Evolutionary conservation across 192 early-diverging fungal genomes (phyloP).

Genomic region (Dimargaris xerosporica): DNA sequence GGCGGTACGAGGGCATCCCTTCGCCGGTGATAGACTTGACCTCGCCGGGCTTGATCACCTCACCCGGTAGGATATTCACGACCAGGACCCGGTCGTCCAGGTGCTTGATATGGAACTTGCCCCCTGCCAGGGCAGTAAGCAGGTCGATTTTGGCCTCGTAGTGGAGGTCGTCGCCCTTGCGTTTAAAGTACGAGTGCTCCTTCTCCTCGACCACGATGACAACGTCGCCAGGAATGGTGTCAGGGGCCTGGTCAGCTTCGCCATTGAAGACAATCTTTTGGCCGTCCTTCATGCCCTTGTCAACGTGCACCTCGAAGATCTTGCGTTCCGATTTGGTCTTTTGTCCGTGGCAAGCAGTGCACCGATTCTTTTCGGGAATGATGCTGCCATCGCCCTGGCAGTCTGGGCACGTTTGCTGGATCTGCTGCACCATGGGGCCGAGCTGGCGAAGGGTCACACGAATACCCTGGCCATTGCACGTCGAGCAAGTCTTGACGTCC

Average conservation of each 20-base stretch:
- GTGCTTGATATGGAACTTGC: constrained; percentile 80
- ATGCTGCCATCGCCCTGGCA: constrained; percentile 86
- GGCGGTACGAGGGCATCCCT: constrained; percentile 92
- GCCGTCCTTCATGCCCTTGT: constrained; percentile 94
- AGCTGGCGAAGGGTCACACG: constrained; percentile 83
- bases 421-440: constrained; percentile 99
- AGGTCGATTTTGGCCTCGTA: constrained; percentile 89
- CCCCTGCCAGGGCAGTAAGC: constrained; percentile 88
- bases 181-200: constrained; percentile 82
- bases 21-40: constrained; percentile 74
- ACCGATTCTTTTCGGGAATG: constrained; percentile 80
- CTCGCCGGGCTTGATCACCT: constrained; percentile 86
- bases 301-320: constrained; percentile 95
- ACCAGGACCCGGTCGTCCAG: constrained; percentile 80
- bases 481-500: constrained; percentile 69
- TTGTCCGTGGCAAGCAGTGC: constrained; percentile 78
- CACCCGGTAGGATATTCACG: constrained; percentile 84
- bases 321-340: constrained; percentile 83
- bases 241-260: constrained; percentile 93
- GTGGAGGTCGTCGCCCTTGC: constrained; percentile 84
- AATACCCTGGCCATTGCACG: constrained; percentile 83
- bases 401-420: constrained; percentile 87
- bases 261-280: constrained; percentile 90
- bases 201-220: constrained; percentile 95
- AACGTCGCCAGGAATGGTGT: constrained; percentile 91